A percentile compares a stretch with the other conserved stretches of the same genome.
Conservation (phyloP, 176 grass and related monocot species). For the Oryza glaberrima region DNA sequence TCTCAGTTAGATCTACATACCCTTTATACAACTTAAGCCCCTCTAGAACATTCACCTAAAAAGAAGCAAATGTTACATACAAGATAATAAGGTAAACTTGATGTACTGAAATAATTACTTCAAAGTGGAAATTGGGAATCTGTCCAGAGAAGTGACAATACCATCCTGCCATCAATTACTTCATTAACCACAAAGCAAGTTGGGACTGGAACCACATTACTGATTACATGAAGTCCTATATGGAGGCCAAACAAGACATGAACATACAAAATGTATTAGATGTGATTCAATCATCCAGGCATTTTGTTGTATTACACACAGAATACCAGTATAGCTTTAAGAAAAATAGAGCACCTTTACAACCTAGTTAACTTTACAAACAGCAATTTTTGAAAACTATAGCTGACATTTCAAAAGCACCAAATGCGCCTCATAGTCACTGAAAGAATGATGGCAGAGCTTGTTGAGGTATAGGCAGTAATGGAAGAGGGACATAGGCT, state of each 20-base stretch:
- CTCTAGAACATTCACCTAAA: constrained; percentile 62
- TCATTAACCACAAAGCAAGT: constrained; percentile 57
- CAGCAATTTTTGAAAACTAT: neutral
- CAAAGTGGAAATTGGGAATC: neutral
- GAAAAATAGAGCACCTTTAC: neutral
- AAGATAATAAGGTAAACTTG: neutral
- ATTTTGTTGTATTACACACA: neutral
- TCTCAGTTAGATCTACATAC: constrained; percentile 43
- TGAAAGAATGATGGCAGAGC: neutral
- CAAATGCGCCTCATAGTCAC: neutral
- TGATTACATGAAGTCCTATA: constrained; percentile 4
- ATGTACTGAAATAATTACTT: neutral
- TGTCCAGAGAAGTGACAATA: neutral
- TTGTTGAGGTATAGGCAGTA: neutral
- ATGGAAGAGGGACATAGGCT: too few species aligned
- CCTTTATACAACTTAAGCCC: constrained; percentile 63
- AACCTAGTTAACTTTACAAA: neutral
- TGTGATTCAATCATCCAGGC: neutral
- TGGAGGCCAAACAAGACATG: neutral
- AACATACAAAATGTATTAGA: neutral
- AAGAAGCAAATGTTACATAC: neutral
- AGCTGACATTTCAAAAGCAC: neutral
- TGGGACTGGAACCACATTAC: constrained; percentile 19
- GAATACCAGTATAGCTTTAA: neutral
- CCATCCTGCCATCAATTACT: constrained; percentile 49